These are phyloP conservation scores for Oleoguttula mirabilis DNA, from an alignment of 495 filamentous ascomycete species.

Conservation along the genomic window DNA sequence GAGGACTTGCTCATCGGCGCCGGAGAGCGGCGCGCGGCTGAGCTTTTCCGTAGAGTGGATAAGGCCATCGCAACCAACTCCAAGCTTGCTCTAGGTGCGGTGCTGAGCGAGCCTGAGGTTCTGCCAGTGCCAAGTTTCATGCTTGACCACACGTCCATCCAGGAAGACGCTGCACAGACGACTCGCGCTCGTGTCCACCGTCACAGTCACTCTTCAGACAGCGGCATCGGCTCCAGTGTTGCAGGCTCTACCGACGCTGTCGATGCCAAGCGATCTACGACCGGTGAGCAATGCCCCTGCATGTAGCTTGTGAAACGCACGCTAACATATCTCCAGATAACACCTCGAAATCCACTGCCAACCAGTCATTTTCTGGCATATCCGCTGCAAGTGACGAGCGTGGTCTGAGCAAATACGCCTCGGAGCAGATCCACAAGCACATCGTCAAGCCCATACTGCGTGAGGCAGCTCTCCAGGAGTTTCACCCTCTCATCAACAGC, in stretches of 20 bases:
- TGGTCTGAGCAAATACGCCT: conserved; percentile 39
- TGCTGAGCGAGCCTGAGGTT: conserved; percentile 31
- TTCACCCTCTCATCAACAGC: conserved; percentile 63
- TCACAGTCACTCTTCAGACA: conserved; percentile 49
- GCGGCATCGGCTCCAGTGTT: conserved; percentile 49
- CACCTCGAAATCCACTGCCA: conserved; percentile 23
- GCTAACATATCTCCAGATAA: conserved; percentile 25
- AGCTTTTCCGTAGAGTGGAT: conserved; percentile 27
- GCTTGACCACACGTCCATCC: conserved; percentile 23
- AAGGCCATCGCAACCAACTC: conserved; percentile 24
- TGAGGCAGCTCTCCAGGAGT: conserved; percentile 52
- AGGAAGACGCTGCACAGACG: conserved; percentile 7
- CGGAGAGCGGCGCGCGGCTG: conserved; percentile 22
- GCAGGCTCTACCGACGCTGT: conserved; percentile 28
- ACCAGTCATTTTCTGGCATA: conserved; percentile 5
- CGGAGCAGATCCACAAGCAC: conserved; percentile 43
- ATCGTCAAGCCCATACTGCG: conserved; percentile 47
- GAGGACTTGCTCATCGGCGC: conserved; percentile 27
- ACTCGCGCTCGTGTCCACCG: conserved; percentile 38
- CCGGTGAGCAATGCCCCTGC: conserved; percentile 15
- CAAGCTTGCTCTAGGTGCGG: conserved; percentile 13
- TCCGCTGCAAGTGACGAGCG: conserved; percentile 18
- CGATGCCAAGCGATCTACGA: conserved; percentile 2
- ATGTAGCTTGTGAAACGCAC: neutral
- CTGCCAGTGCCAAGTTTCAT: conserved; percentile 29